A percentile compares a stretch with the other conserved stretches of the same genome.
phyloP scores from a whole-genome alignment of 1,139 yeast species.

The Scheffersomyces segobiensis region DNA sequence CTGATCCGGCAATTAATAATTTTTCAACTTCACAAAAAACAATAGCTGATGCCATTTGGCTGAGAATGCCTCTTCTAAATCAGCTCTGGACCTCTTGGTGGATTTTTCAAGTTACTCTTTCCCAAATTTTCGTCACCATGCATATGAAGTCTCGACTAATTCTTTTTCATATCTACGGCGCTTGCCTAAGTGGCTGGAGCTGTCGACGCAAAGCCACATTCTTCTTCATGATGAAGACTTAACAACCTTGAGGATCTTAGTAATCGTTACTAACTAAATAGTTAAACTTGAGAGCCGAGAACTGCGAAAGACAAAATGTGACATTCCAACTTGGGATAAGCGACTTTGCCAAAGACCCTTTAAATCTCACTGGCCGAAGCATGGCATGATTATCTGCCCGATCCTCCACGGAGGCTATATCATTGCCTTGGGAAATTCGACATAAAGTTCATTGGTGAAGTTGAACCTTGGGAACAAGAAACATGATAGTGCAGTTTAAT shows the following conservation, averaged over 20 bases:
- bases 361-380: neutral
- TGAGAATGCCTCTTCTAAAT: neutral
- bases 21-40: neutral
- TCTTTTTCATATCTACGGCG: neutral
- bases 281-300: neutral
- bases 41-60: neutral
- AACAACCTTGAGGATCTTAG: neutral
- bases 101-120: neutral
- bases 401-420: neutral
- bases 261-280: neutral
- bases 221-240: neutral
- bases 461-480: neutral
- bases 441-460: neutral
- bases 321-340: neutral
- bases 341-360: neutral
- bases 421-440: neutral
- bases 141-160: no score
- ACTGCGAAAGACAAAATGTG: neutral
- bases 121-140: neutral
- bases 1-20: neutral
- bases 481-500: neutral
- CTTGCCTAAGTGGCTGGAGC: neutral
- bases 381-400: neutral
- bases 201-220: neutral
- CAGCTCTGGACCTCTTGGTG: neutral